Base-by-base conservation (phyloP, 177 flowering plant species). In the Telopea speciosissima region DNA sequence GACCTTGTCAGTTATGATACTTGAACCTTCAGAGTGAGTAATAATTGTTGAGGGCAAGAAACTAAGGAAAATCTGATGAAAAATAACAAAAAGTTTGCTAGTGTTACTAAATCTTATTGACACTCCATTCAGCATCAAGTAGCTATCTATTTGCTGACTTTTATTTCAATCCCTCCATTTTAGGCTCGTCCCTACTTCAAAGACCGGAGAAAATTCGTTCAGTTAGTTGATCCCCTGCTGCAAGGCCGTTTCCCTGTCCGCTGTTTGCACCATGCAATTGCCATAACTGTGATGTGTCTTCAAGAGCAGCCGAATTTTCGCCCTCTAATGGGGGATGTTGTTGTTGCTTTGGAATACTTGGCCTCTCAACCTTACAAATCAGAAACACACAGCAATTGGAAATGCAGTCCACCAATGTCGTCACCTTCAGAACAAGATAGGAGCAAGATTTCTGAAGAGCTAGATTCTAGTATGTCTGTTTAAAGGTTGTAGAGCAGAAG, bases 281-380 rank as follows among this genome's bases (percentile, higher is more conserved):
- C 96, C 31, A 84, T 95, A 4, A 82, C 94, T 60, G 89, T 91
- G 36, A 92, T 95, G 98, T 95, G 99, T 78, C 92, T 95, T 8
- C 93, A 91, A 77, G 97, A 95, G 81, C 91, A 89, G 72, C 89
- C 96, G 26, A 80, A 69, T 52, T 86, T 81, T 73, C 92, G 96
- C 5, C 99, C 99, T 36, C 74, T 89, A 25, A 89, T 92, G 2
- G 69, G 84, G 66, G 99, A 92, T 65, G 83, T 92, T 24, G 90
- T 92, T 63, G 87, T 89, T 45, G 98, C 97, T 0, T 89, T 95
- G 1, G 98, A 95, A 70, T 95, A 89, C 78, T 71, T 95, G 60
- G 90, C 88, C 19, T 79, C 91, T 59, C 92, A 87, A 73, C 75
- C 81, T 5, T 73, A 80, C 75, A 68, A 61, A 24, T 40, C 83